Percentiles rank a stretch among this genome's conserved stretches.
Evolutionary conservation across 331 rosid species (phyloP).

Genomic region (Quercus phellos): DNA sequence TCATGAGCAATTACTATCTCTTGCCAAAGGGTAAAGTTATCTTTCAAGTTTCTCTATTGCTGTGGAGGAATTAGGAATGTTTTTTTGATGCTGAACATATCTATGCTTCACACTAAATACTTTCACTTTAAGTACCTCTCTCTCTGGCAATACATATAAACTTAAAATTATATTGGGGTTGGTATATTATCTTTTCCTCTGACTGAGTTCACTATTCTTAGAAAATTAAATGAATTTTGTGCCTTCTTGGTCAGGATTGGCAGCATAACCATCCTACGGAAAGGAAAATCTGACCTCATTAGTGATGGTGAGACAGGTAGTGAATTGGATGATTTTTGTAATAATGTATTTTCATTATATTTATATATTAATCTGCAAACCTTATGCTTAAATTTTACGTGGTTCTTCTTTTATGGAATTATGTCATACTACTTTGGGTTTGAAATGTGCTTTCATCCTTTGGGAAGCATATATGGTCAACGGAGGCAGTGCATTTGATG

Average conservation of each 20-base stretch:
- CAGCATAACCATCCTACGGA: conserved; percentile 69
- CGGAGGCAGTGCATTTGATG: neutral
- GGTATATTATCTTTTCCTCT: neutral
- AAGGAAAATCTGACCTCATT: conserved; percentile 75
- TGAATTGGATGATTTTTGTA: neutral
- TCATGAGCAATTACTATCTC: conserved; percentile 53
- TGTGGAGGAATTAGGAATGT: neutral
- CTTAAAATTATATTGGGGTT: neutral
- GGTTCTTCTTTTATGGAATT: neutral
- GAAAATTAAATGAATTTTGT: conserved; percentile 21
- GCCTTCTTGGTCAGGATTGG: conserved; percentile 65
- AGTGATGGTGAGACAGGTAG: conserved; percentile 80
- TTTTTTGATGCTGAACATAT: neutral
- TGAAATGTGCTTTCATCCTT: neutral
- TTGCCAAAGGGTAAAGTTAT: conserved; percentile 52
- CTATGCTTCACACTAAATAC: neutral
- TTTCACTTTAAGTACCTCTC: neutral
- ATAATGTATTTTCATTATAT: neutral
- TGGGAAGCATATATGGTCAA: neutral
- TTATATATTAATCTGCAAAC: neutral
- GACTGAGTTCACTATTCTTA: neutral
- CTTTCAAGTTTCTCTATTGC: neutral
- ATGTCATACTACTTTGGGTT: neutral
- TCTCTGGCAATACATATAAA: neutral
- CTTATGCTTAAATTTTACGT: neutral